Conservation (phyloP, 495 filamentous ascomycete genomes). For the Rhizodiscina lignyota region DNA sequence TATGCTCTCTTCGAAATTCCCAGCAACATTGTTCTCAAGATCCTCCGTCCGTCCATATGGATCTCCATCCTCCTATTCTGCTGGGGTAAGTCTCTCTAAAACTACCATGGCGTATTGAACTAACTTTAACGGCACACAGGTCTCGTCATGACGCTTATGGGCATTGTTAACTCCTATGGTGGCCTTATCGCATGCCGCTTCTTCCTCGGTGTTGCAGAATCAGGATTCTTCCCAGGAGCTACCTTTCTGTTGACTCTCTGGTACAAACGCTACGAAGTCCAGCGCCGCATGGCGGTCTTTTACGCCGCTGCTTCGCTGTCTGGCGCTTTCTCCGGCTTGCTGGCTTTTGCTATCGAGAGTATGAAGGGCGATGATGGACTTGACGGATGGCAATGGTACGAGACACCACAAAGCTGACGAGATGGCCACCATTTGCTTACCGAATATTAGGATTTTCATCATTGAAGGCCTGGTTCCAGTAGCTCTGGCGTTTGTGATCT, state of each 20-base stretch:
- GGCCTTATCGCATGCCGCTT: slow-evolving; percentile 3
- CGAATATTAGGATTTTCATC: slow-evolving; percentile 53
- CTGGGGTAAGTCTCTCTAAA: too few species aligned
- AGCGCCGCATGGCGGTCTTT: slow-evolving; percentile 39
- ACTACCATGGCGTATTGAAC: slow-evolving; percentile 69
- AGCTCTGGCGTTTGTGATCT: slow-evolving; percentile 53
- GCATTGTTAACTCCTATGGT: slow-evolving; percentile 1
- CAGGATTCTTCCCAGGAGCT: slow-evolving; percentile 19
- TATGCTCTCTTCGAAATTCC: slow-evolving; percentile 3
- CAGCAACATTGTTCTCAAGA: slow-evolving; percentile 2
- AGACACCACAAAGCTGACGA: too few species aligned
- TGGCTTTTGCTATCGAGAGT: slow-evolving; percentile 39
- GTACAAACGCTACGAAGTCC: slow-evolving; percentile 45
- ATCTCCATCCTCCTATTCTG: too few species aligned
- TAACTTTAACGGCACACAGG: slow-evolving; percentile 59
- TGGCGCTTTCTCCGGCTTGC: slow-evolving; percentile 46
- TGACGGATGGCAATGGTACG: slow-evolving; percentile 28
- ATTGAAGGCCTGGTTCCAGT: slow-evolving; percentile 64
- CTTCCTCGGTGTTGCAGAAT: slow-evolving; percentile 1
- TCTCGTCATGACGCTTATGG: slow-evolving; percentile 1
- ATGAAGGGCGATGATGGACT: slow-evolving; percentile 7
- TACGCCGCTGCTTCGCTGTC: slow-evolving; percentile 39
- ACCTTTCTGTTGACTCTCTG: slow-evolving; percentile 45
- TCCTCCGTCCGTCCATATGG: background rate
- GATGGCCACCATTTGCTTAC: too few species aligned